Evolutionary conservation across 495 filamentous ascomycete genomes (phyloP).

Genomic region (Daldinia concentrica): DNA sequence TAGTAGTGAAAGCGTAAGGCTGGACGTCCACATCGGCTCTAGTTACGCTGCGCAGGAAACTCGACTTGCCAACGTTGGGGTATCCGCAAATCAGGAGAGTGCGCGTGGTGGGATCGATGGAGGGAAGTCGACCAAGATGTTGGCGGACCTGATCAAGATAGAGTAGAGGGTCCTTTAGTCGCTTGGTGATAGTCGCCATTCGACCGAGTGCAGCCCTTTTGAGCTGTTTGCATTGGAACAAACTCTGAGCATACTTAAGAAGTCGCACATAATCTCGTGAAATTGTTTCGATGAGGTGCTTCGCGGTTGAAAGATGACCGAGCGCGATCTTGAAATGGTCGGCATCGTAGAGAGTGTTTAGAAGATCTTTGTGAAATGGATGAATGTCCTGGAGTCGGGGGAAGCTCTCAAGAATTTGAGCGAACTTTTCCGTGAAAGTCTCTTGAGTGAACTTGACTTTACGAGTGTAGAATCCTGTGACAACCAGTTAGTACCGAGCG

Average conservation of each 20-base stretch:
- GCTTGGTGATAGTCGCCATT: constrained; percentile 95
- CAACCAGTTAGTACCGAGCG: constrained; percentile 17
- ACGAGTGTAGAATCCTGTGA: constrained; percentile 86
- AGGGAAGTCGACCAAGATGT: constrained; percentile 95
- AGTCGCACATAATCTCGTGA: constrained; percentile 76
- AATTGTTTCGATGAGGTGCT: constrained; percentile 95
- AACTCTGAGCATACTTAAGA: constrained; percentile 84
- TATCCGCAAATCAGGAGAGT: constrained; percentile 97
- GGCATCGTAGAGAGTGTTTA: constrained; percentile 85
- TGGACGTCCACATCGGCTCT: constrained; percentile 97
- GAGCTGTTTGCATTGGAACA: constrained; percentile 96
- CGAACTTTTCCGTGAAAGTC: constrained; percentile 94
- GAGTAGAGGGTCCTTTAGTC: constrained; percentile 89
- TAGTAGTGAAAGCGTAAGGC: constrained; percentile 98
- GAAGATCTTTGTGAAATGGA: constrained; percentile 82
- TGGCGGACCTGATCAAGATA: constrained; percentile 98
- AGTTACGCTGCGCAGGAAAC: constrained; percentile 89
- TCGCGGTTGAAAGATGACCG: constrained; percentile 93
- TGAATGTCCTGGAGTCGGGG: constrained; percentile 95
- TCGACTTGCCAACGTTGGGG: constrained; percentile 97
- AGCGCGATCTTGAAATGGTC: constrained; percentile 98
- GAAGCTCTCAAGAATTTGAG: constrained; percentile 88
- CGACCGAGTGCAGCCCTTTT: constrained; percentile 89
- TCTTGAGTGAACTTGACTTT: constrained; percentile 99
- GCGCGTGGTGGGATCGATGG: constrained; percentile 95